Evolutionary conservation across 805 yeast species (phyloP).

Genomic region (Pichia occidentalis): DNA sequence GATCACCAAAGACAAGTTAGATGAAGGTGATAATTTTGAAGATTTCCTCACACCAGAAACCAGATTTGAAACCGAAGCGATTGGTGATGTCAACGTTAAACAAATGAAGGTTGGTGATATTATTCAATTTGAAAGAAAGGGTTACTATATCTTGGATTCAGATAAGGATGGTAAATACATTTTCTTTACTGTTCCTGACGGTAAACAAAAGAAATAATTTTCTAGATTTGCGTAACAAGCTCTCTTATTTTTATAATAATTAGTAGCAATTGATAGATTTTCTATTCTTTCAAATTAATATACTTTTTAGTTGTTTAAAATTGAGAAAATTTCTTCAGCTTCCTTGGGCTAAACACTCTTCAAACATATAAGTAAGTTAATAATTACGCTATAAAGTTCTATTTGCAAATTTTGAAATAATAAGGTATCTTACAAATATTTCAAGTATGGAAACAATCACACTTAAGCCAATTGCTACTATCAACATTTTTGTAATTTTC

Average conservation of each 20-base stretch:
- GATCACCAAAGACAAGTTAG: conserved; percentile 90
- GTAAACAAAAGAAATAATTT: conserved; percentile 56
- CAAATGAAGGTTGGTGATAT: conserved; percentile 78
- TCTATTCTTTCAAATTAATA: no score
- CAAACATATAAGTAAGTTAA: not conserved
- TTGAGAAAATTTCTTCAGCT: no score
- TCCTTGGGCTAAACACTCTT: no score
- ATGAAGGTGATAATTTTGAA: conserved; percentile 89
- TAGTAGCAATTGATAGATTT: no score
- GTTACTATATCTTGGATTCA: conserved; percentile 81
- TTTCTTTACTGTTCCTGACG: conserved; percentile 94
- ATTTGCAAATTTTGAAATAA: conserved; percentile 28
- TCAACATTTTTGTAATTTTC: conserved; percentile 84
- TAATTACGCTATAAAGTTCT: not conserved
- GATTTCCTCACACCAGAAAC: conserved; percentile 85
- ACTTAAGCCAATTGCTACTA: conserved; percentile 72
- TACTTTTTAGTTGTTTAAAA: no score
- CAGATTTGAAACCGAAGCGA: conserved; percentile 70
- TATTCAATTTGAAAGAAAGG: conserved; percentile 95
- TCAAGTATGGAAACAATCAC: conserved; percentile 72
- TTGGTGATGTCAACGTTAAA: conserved; percentile 75
- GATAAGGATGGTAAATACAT: conserved; percentile 56
- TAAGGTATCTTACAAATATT: conserved; percentile 51
- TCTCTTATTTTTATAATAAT: no score
- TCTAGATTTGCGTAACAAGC: no score